Conservation (phyloP, 768 basidiomycete species). For the Grammothele lineata region DNA sequence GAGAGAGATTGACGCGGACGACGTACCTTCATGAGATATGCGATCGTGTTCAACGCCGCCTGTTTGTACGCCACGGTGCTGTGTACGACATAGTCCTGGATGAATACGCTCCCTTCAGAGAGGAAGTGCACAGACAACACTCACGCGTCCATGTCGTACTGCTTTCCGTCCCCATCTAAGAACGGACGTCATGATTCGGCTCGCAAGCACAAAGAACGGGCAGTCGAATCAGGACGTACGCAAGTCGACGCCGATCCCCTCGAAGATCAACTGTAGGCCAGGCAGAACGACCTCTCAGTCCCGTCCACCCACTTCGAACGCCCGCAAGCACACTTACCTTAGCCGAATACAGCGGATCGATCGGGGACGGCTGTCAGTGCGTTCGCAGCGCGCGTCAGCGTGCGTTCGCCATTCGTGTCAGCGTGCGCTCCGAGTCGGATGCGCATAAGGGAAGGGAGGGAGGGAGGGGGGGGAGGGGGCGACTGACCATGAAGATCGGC, state of each 20-base stretch:
- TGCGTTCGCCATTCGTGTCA: too few relatives aligned
- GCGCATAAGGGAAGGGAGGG: too few relatives aligned
- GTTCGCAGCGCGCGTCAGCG: too few relatives aligned
- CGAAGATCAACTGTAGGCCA: slow-evolving; percentile 55
- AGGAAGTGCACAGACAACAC: not conserved
- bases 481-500: slow-evolving; percentile 73
- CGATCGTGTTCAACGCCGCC: slow-evolving; percentile 72
- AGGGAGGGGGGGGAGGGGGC: too few relatives aligned
- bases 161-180: slow-evolving; percentile 66
- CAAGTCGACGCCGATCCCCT: slow-evolving; percentile 70
- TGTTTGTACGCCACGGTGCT: slow-evolving; percentile 78
- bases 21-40: slow-evolving; percentile 62
- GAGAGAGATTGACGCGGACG: too few relatives aligned
- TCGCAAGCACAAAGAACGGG: not conserved
- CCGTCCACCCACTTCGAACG: too few relatives aligned
- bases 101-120: not conserved
- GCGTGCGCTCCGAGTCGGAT: too few relatives aligned
- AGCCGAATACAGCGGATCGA: slow-evolving; percentile 72
- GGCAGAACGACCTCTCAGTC: too few relatives aligned
- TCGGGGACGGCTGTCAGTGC: slow-evolving; percentile 71
- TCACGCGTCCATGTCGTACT: slow-evolving; percentile 77
- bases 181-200: not conserved
- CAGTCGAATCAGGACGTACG: slow-evolving; percentile 38
- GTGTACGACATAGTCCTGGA: not conserved
- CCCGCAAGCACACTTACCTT: too few relatives aligned